Conservation (phyloP, 2,329 filamentous ascomycete species). For the Mollisiaceae sp. region DNA sequence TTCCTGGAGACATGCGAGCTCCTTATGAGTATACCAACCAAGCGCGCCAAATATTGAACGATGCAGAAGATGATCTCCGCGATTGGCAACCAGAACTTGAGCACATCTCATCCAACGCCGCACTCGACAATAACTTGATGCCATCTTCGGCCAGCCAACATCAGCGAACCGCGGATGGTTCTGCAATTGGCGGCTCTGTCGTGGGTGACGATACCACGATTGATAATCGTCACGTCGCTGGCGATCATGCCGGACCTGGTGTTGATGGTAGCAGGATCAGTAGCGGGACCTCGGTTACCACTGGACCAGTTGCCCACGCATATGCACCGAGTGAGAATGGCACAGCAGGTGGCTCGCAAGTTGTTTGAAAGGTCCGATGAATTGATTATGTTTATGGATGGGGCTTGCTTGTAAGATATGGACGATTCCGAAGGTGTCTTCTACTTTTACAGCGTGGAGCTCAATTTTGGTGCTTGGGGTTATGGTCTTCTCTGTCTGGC, state of each 20-base stretch:
- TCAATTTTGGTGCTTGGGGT: conserved; percentile 7
- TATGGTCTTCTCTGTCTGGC: neutral
- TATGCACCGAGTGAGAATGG: conserved; percentile 31
- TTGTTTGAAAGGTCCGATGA: conserved; percentile 15
- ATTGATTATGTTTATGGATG: neutral
- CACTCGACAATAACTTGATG: conserved; percentile 29
- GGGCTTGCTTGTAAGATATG: conserved; percentile 13
- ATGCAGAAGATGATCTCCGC: conserved; percentile 87
- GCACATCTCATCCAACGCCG: conserved; percentile 35
- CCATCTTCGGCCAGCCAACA: conserved; percentile 22
- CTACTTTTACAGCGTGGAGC: conserved; percentile 15
- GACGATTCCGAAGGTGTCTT: neutral
- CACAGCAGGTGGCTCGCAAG: conserved; percentile 18
- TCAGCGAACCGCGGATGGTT: neutral
- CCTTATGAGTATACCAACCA: conserved; percentile 68
- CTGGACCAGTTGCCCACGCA: conserved; percentile 21
- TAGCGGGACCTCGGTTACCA: conserved; percentile 34
- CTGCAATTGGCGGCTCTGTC: conserved; percentile 21
- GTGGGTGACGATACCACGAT: conserved; percentile 26
- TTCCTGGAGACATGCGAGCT: conserved; percentile 80
- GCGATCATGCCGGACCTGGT: conserved; percentile 15
- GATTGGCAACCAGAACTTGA: conserved; percentile 62
- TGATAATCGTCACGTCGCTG: conserved; percentile 19
- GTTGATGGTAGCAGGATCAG: conserved; percentile 34
- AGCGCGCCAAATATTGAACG: conserved; percentile 85